Conservation (phyloP, 2,329 filamentous ascomycete species). For the Fusarium hostae region DNA sequence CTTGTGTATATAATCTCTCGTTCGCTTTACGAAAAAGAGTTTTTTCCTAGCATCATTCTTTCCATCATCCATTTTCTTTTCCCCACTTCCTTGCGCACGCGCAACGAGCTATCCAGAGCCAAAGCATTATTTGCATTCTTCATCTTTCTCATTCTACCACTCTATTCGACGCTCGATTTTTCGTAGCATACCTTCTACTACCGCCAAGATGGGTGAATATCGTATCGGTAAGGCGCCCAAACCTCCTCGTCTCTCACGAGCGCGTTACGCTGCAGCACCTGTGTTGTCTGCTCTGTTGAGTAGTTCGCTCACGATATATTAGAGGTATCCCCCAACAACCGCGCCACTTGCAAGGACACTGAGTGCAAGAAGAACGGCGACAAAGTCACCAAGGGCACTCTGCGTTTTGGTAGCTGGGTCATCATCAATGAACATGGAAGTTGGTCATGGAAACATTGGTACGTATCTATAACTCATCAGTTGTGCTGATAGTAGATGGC, state of each 20-base stretch:
- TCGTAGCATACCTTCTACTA: neutral
- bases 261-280: neutral
- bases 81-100: neutral
- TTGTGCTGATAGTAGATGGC: neutral
- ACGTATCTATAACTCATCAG: slow-evolving; percentile 46
- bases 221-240: slow-evolving; percentile 56
- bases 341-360: slow-evolving; percentile 78
- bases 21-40: neutral
- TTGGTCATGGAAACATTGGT: slow-evolving; percentile 92
- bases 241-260: neutral
- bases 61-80: neutral
- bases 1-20: neutral
- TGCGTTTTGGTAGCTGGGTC: slow-evolving; percentile 82
- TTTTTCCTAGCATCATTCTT: neutral
- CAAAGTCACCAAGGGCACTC: slow-evolving; percentile 83
- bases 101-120: slow-evolving; percentile 6
- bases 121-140: slow-evolving; percentile 6
- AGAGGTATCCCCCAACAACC: slow-evolving; percentile 78
- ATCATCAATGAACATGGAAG: slow-evolving; percentile 68
- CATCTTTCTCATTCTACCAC: slow-evolving; percentile 13
- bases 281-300: neutral
- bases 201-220: slow-evolving; percentile 57
- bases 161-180: slow-evolving; percentile 16
- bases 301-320: slow-evolving; percentile 28
- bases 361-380: slow-evolving; percentile 75